Evolutionary conservation across 192 early-diverging fungal species (phyloP).

Genomic region (Piromyces finnis): DNA sequence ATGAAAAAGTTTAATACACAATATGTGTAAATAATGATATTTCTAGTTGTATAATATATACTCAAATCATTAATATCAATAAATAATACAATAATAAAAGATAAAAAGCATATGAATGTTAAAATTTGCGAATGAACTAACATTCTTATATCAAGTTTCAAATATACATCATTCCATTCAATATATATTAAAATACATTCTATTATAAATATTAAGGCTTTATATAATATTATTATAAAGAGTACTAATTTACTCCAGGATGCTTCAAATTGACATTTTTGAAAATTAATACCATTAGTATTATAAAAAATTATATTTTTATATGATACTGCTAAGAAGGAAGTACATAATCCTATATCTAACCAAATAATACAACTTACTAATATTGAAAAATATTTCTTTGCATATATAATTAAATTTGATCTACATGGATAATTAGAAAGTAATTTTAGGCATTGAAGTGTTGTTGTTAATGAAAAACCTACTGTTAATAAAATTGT

Average conservation of each 20-base stretch:
- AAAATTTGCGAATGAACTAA: not conserved
- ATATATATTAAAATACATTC: not conserved
- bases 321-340: not conserved
- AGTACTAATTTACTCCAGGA: not conserved
- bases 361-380: not conserved
- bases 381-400: not conserved
- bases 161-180: not conserved
- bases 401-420: not conserved
- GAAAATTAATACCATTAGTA: not conserved
- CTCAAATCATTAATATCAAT: not conserved
- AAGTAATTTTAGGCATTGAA: not conserved
- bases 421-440: not conserved
- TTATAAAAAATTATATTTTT: not conserved
- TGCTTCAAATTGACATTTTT: not conserved
- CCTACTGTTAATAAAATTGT: not conserved
- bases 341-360: not conserved
- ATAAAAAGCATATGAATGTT: not conserved
- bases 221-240: not conserved
- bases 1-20: not conserved
- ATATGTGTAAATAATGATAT: not conserved
- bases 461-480: not conserved
- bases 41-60: not conserved
- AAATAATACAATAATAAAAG: not conserved
- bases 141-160: not conserved
- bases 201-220: not conserved